Evolutionary conservation across 2,329 filamentous ascomycete species (phyloP).

Genomic region (Colletotrichum magnum): DNA sequence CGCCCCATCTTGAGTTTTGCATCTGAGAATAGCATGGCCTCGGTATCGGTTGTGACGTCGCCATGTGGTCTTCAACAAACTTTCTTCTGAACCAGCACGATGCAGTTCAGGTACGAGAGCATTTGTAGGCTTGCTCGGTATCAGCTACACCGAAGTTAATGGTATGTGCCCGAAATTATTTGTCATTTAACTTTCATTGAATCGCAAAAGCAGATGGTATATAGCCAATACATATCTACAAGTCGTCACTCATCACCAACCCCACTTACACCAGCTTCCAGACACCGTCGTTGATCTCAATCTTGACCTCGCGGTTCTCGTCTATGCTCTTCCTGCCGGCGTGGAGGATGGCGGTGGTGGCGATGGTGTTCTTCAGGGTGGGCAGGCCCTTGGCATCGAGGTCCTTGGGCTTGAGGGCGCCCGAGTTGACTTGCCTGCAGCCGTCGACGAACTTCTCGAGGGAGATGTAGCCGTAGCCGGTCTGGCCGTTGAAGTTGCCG

Average conservation of each 20-base stretch:
- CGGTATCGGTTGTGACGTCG: too few species aligned
- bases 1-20: too few species aligned
- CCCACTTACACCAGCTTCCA: conserved; percentile 74
- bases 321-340: conserved; percentile 89
- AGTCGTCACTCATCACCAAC: conserved; percentile 14
- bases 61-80: too few species aligned
- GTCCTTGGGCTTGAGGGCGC: conserved; percentile 78
- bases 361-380: conserved; percentile 89
- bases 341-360: conserved; percentile 91
- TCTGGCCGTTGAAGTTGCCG: conserved; percentile 93
- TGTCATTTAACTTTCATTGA: background rate
- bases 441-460: conserved; percentile 98
- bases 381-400: conserved; percentile 86
- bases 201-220: conserved; percentile 39
- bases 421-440: conserved; percentile 83
- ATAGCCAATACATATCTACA: conserved; percentile 29
- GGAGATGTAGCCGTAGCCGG: conserved; percentile 92
- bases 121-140: too few species aligned
- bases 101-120: too few species aligned
- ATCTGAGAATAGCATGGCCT: too few species aligned
- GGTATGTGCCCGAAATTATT: background rate
- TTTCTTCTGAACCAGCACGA: too few species aligned
- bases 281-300: conserved; percentile 73
- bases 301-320: conserved; percentile 83
- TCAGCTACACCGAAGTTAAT: background rate